These are phyloP conservation scores for Annona squamosa DNA, from an alignment of 164 flowering plant genomes.

Conservation along the genomic window DNA sequence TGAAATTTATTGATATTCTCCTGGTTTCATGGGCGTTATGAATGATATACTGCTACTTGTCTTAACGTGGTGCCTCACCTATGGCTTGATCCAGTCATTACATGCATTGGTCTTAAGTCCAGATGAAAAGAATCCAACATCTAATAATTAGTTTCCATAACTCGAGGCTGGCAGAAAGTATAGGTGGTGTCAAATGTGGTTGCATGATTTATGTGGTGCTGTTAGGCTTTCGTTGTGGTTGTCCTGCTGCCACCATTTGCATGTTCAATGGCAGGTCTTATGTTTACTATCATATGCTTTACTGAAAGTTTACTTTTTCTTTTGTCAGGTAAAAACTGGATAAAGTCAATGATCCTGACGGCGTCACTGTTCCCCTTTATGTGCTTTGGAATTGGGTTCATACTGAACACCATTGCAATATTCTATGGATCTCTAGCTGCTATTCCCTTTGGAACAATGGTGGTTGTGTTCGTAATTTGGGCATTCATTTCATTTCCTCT, in stretches of 20 bases:
- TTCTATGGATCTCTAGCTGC: constrained; percentile 98
- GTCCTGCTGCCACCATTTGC: not conserved
- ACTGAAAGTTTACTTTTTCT: constrained; percentile 3
- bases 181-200: too few relatives aligned
- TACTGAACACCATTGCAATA: constrained; percentile 89
- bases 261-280: not conserved
- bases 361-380: constrained; percentile 71
- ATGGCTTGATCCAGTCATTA: too few relatives aligned
- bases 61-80: too few relatives aligned
- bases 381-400: constrained; percentile 76
- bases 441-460: constrained; percentile 98
- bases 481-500: constrained; percentile 93
- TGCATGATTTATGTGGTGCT: not conserved
- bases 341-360: constrained; percentile 93
- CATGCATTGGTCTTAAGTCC: too few relatives aligned
- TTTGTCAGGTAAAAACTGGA: constrained; percentile 87
- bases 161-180: too few relatives aligned
- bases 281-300: not conserved
- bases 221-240: not conserved
- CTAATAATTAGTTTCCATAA: too few relatives aligned
- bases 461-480: constrained; percentile 92
- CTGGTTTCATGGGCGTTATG: too few relatives aligned
- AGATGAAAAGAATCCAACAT: too few relatives aligned
- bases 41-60: too few relatives aligned
- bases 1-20: too few relatives aligned